These are phyloP conservation scores for Millerozyma miso DNA, from an alignment of 805 yeast genomes.

Conservation along the genomic window DNA sequence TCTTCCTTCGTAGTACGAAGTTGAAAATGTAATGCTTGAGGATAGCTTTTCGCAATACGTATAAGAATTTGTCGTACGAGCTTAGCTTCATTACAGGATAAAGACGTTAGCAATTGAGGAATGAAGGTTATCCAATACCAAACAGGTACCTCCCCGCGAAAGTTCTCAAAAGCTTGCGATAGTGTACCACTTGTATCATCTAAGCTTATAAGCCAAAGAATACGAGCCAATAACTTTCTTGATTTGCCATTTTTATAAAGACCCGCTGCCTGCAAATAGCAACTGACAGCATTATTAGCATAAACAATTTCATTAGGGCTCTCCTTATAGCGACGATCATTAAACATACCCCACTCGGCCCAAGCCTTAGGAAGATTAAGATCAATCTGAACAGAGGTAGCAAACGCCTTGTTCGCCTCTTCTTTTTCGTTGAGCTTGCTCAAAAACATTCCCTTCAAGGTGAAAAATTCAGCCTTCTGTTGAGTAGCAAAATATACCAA, in stretches of 20 bases:
- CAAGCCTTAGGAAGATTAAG: conserved; percentile 94
- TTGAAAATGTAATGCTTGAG: conserved; percentile 96
- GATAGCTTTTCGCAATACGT: conserved; percentile 91
- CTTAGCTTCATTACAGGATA: conserved; percentile 87
- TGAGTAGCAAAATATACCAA: conserved; percentile 94
- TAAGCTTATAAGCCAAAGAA: conserved; percentile 87
- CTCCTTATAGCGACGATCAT: conserved; percentile 82
- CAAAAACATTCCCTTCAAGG: conserved; percentile 95
- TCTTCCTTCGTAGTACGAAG: conserved; percentile 94
- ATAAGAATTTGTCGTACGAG: conserved; percentile 84
- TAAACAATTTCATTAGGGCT: conserved; percentile 73
- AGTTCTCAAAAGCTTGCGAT: conserved; percentile 83
- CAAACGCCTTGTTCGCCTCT: conserved; percentile 96
- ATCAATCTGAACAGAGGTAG: conserved; percentile 96
- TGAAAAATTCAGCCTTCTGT: conserved; percentile 97
- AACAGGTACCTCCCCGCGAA: conserved; percentile 94
- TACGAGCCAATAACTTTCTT: conserved; percentile 79
- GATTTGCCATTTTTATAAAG: conserved; percentile 90
- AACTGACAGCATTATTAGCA: conserved; percentile 92
- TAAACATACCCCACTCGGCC: conserved; percentile 99
- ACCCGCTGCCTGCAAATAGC: conserved; percentile 97
- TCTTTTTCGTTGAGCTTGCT: conserved; percentile 87
- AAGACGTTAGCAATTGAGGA: conserved; percentile 85
- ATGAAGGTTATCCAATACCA: conserved; percentile 99
- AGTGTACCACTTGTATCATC: conserved; percentile 82